Evolutionary conservation across 2,329 filamentous ascomycete genomes (phyloP).

Genomic region (Epichloe gansuensis): DNA sequence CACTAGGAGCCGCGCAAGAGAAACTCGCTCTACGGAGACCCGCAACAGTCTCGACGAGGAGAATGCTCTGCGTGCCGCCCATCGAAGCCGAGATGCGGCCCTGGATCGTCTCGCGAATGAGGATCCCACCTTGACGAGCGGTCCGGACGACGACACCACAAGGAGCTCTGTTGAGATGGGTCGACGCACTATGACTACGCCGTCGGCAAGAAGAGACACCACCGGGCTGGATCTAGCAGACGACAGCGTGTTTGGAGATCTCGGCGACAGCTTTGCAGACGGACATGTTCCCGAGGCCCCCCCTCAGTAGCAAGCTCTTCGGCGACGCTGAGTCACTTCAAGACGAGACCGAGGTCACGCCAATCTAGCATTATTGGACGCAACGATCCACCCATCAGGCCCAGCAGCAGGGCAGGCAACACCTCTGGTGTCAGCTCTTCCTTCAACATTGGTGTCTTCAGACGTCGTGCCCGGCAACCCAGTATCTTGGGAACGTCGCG

Average conservation of each 20-base stretch:
- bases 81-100: constrained; percentile 23
- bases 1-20: constrained; percentile 11
- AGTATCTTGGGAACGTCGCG: constrained; percentile 46
- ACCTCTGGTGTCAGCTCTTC: constrained; percentile 36
- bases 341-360: constrained; percentile 25
- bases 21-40: constrained; percentile 7
- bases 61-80: constrained; percentile 14
- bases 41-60: constrained; percentile 14
- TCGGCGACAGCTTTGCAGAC: constrained; percentile 30
- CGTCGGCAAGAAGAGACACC: constrained; percentile 25
- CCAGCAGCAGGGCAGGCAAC: constrained; percentile 36
- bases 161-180: constrained; percentile 25
- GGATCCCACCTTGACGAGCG: constrained; percentile 18
- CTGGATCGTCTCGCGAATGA: constrained; percentile 22
- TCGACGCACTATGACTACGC: constrained; percentile 22
- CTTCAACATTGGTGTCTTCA: constrained; percentile 45
- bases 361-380: constrained; percentile 38
- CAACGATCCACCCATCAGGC: constrained; percentile 38
- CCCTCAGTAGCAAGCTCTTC: constrained; percentile 32
- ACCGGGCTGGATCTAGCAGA: constrained; percentile 37
- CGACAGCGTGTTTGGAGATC: constrained; percentile 33
- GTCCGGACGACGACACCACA: constrained; percentile 17
- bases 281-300: constrained; percentile 21
- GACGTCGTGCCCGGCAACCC: constrained; percentile 43
- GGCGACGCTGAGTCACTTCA: constrained; percentile 34